Conservation (phyloP, 164 flowering plant genomes). For the Warburgia ugandensis region DNA sequence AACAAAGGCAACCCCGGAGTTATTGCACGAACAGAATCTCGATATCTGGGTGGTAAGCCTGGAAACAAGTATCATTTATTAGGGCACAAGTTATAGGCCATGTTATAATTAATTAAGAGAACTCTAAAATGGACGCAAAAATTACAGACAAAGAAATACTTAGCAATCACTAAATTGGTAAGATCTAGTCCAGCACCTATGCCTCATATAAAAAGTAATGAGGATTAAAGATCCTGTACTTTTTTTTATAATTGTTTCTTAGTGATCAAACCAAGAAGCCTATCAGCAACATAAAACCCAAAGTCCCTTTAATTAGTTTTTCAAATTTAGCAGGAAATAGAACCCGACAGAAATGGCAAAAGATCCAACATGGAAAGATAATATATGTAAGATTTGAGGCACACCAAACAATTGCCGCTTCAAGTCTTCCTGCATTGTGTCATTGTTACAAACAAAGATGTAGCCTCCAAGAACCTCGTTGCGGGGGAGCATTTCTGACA, state of each 20-base stretch:
- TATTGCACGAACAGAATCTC: constrained; percentile 57
- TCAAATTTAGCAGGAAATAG: not conserved
- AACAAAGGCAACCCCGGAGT: constrained; percentile 35
- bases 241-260: too few species aligned
- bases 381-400: not conserved
- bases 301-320: not conserved
- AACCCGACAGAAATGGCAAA: not conserved
- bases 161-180: too few species aligned
- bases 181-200: too few species aligned
- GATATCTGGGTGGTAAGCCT: constrained; percentile 91
- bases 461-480: constrained; percentile 24
- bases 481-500: constrained; percentile 21
- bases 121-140: too few species aligned
- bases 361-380: not conserved
- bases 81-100: too few species aligned
- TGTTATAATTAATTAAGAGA: too few species aligned
- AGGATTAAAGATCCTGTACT: too few species aligned
- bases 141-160: too few species aligned
- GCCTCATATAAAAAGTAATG: too few species aligned
- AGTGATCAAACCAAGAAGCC: too few species aligned
- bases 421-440: constrained; percentile 28
- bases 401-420: constrained; percentile 24
- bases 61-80: too few species aligned
- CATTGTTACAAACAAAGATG: constrained; percentile 30
- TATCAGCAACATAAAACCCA: not conserved